Evolutionary conservation across 495 filamentous ascomycete species (phyloP), one percentile per base, ranked within the genome.

Genomic region (Chaetomidium leptoderma): DNA sequence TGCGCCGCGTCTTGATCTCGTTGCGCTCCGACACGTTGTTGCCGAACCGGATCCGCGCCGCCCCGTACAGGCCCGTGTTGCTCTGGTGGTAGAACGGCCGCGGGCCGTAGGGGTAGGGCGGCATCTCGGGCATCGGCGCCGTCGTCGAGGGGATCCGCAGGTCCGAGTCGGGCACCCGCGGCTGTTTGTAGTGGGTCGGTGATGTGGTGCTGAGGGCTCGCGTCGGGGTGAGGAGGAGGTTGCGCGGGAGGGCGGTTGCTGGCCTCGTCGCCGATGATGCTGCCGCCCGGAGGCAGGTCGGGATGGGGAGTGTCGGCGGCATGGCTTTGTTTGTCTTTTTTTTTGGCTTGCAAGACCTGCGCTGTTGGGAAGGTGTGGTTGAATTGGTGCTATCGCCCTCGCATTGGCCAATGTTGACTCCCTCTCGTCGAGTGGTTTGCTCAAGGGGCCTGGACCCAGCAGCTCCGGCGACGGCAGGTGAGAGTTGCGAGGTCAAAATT

Each of bases 31-130:
- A 90, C 44, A 97, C 90, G 59, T 85, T 88, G 83, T 98, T 96
- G 67, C 93, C 93, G 80, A 90, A 93, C 56, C 86, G 89, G 74
- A 93, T 91, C 52, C 79, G 81, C 45, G 82, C 74, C 40, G 77
- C 76, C 45, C 88, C 92, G 78, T 93, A 97, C 8, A 97, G 85
- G 59, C 92, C 92, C 44, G 81, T 78, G 78, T 95, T 89, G 57
- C 85, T 83, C 72, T 96, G 91, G 71, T 95, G 93, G 83, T 88
- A 97, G 61, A 83, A 77, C 48, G 74, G 78, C 50, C 83, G 78
- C n/a, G 84, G 83, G n/a, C 87, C 88, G 74, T 89, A 88, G 0
- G 93, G 93, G 74, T 97, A 98, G 5, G 78, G 70, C 23, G 93
- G 92, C 47, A 80, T 74, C 24, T 78, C 69, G 33, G 72, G 73